These are phyloP conservation scores for Fragaria iinumae DNA, from an alignment of 306 rosid genomes.

Conservation along the genomic window DNA sequence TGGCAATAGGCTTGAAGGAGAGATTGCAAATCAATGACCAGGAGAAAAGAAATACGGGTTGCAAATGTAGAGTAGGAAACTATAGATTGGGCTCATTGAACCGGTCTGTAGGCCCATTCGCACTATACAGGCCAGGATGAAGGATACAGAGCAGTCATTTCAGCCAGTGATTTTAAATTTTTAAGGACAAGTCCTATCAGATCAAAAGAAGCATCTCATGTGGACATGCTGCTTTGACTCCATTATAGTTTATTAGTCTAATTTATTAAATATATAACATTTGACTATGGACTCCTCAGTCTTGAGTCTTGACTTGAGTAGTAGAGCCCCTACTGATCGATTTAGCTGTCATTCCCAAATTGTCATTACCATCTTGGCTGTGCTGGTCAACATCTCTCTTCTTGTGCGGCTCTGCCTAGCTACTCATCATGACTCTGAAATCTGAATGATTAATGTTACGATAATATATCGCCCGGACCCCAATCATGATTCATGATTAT, in stretches of 20 bases:
- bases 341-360: neutral
- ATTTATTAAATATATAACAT: neutral
- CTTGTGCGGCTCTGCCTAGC: neutral
- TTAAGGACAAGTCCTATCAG: neutral
- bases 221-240: neutral
- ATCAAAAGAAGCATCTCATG: neutral
- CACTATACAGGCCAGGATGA: no score
- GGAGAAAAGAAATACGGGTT: no score
- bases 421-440: neutral
- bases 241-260: neutral
- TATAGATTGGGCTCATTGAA: no score
- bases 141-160: no score
- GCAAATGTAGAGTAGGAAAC: no score
- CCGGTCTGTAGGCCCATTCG: no score
- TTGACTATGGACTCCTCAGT: neutral
- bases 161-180: no score
- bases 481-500: slow-evolving; percentile 3
- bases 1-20: no score
- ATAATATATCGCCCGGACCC: neutral
- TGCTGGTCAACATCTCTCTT: neutral
- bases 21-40: no score
- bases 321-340: neutral
- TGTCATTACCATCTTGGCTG: neutral
- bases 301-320: neutral
- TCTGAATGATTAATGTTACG: neutral